Conservation (phyloP, 352 stramenopile species). For the Phytophthora europaea region DNA sequence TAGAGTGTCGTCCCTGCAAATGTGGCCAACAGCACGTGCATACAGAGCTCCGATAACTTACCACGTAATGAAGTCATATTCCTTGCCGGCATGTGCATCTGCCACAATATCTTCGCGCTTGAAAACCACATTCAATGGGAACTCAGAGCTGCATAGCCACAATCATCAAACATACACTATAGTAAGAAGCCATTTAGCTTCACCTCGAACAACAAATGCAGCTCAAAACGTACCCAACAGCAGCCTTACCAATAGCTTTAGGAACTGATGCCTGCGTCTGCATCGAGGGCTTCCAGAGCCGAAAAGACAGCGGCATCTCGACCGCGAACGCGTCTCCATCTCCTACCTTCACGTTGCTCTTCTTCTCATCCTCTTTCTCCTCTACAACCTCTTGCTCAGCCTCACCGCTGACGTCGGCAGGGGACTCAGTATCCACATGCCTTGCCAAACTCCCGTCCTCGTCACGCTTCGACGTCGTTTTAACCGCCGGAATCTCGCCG, state of each 20-base stretch:
- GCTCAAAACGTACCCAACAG: slow-evolving; percentile 54
- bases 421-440: not conserved
- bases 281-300: slow-evolving; percentile 69
- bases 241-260: slow-evolving; percentile 60
- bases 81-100: slow-evolving; percentile 66
- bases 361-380: slow-evolving; percentile 2
- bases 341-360: slow-evolving; percentile 6
- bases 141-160: slow-evolving; percentile 43
- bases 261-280: slow-evolving; percentile 40
- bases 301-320: slow-evolving; percentile 74
- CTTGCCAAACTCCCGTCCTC: not conserved
- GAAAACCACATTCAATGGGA: slow-evolving; percentile 85
- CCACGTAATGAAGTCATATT: slow-evolving; percentile 88
- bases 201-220: slow-evolving; percentile 4
- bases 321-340: slow-evolving; percentile 44
- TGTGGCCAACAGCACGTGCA: not conserved
- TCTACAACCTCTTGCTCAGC: not conserved
- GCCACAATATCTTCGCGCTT: slow-evolving; percentile 79
- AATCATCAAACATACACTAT: slow-evolving; percentile 1
- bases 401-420: slow-evolving; percentile 7
- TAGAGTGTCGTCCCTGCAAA: not conserved
- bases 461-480: slow-evolving; percentile 14
- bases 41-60: slow-evolving; percentile 24
- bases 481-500: slow-evolving; percentile 43
- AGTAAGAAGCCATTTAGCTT: not conserved